Evolutionary conservation across 768 basidiomycete genomes (phyloP), one percentile per base, ranked within the genome.

Genomic region (Neoboletus subvelutipes): DNA sequence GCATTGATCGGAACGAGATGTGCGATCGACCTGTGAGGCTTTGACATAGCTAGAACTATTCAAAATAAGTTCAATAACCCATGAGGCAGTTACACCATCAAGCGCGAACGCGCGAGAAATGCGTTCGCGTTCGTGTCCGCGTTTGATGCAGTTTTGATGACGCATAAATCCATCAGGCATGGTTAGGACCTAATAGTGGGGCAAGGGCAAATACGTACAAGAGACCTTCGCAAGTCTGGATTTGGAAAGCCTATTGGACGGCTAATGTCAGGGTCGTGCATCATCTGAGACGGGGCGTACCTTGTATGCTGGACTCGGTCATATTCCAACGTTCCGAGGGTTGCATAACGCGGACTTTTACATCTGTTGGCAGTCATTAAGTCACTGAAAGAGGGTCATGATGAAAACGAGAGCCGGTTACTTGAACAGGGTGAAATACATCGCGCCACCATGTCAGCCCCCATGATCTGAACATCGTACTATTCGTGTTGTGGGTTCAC

Each of bases 171-270:
- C 57, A 55, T 60, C 45, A 56, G 51, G 61, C 39, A 54, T 45
- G 37, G 43, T 34, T 18, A 43, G 24, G 53, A 63, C 60, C 45
- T 70, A 62, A 64, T 61, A 62, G 61, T 55, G 63, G 41, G 18
- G 64, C 55, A 50, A 49, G 61, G 7, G 43, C 20, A 43, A 70
- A 63, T 65, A 71, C 69, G 68, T 70, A 70, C 68, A 64, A 46
- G 45, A 20, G 26, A n/a, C 33, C 45, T 26, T 53, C 47, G 28
- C 39, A 46, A 22, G 54, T 49, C 58, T 55, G 52, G 2, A 70
- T 70, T 59, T 58, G 52, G 68, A 59, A 70, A 51, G 55, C 9
- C 2, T 31, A 39, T 36, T 52, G 55, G 37, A 53, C 47, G 57
- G 56, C 48, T 51, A 37, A 48, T 15, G 28, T 12, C 45, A 57